These are phyloP conservation scores for Phyllosticta paracitricarpa DNA, from an alignment of 2,329 filamentous ascomycete genomes.

Conservation along the genomic window DNA sequence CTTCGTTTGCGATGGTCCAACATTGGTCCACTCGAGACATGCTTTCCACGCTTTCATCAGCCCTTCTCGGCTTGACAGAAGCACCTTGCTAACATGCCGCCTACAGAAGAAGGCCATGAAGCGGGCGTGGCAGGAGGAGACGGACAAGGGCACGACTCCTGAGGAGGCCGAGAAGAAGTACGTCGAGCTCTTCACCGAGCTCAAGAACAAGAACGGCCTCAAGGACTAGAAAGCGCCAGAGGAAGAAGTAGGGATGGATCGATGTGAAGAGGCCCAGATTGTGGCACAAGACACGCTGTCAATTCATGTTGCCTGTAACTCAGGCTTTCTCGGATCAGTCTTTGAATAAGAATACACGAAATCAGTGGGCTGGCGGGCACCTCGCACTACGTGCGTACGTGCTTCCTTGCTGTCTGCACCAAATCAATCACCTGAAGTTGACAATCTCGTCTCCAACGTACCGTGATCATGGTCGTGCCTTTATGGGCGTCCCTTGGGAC, in stretches of 20 bases:
- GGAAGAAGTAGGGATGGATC: constrained; percentile 17
- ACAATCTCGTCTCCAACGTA: neutral
- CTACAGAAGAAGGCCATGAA: constrained; percentile 69
- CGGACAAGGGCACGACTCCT: constrained; percentile 51
- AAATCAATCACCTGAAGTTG: neutral
- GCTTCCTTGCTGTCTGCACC: too few species aligned
- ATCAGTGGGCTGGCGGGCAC: too few species aligned
- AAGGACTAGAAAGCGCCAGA: constrained; percentile 44
- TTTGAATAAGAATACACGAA: too few species aligned
- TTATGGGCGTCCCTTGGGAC: too few species aligned
- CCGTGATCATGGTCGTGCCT: constrained; percentile 36
- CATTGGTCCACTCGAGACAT: neutral
- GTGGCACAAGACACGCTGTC: too few species aligned
- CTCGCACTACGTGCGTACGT: too few species aligned
- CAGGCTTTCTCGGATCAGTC: too few species aligned
- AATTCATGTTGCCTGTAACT: too few species aligned
- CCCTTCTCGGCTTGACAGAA: too few species aligned
- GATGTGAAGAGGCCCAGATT: neutral
- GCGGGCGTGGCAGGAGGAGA: constrained; percentile 62
- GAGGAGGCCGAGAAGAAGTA: constrained; percentile 68
- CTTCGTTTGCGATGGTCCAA: neutral
- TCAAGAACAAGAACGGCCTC: constrained; percentile 62
- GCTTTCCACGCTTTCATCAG: neutral
- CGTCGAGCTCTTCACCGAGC: constrained; percentile 57
- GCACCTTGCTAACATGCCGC: neutral